Evolutionary conservation across 164 flowering plant species (phyloP), one percentile per base, ranked within the genome.

Genomic region (Berberis vulgaris): DNA sequence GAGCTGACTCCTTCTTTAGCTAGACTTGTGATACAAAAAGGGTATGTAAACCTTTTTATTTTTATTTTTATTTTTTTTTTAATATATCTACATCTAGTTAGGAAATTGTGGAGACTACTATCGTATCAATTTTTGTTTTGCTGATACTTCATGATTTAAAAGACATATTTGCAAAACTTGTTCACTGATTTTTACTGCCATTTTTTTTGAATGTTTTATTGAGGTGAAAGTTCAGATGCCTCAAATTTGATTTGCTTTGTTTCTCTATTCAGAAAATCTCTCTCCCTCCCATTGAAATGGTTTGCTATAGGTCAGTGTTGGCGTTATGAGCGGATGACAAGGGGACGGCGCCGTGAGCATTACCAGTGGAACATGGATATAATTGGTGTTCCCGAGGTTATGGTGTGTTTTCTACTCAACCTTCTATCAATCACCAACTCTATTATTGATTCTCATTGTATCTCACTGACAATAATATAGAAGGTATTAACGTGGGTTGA

Each of bases 361-460:
- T 91, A 94, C 68, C 98, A 94, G 54, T 94, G 98, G 97, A 94
- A 94, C 76, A 94, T 94, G 98, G 98, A 94, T 74, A 89, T 94
- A 49, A 81, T 94, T 73, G 99, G 97, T 69, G 93, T 91, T 47
- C 81, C 93, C 61, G 92, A 79, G 67, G 91, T 89, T 64, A 80
- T 74, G 49, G 99, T 94, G 71, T 47, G 84, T 9, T 6, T 78
- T 69, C 58, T 70, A 7, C 69, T 12, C 38, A 52, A 53, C 57
- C 53, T 65, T 45, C 3, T 26, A 26, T 26, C 26, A 26, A 26
- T 26, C 26, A 26, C 26, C 26, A 26, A 26, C 26, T 26, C 26
- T 26, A 26, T 26, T 26, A 26, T 26, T 26, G 26, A 26, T 26
- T 26, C 26, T 26, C 26, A 26, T 26, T 26, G 26, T 26, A 26